A percentile compares a stretch with the other conserved stretches of the same genome.
phyloP scores from a whole-genome alignment of 345 rosid species.

The Dimocarpus longan region DNA sequence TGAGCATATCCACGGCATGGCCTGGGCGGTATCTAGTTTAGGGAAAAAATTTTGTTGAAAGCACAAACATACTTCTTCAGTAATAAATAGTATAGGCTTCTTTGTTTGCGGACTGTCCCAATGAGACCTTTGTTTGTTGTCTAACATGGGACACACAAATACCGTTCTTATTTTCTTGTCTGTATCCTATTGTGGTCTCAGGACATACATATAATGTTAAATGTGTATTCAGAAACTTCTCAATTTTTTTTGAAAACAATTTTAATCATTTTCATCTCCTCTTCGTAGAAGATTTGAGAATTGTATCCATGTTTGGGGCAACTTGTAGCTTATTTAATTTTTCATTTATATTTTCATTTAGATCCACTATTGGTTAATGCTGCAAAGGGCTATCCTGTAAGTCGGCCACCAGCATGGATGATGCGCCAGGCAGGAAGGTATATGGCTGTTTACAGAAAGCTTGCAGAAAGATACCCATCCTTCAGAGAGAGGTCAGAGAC shows the following conservation, averaged over 20 bases:
- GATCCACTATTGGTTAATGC: slow-evolving; percentile 91
- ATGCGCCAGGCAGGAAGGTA: slow-evolving; percentile 99
- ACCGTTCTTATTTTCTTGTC: not conserved
- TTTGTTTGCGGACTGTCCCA: not conserved
- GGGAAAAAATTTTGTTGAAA: not conserved
- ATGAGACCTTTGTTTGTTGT: not conserved
- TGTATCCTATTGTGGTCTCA: not conserved
- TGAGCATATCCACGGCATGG: not conserved
- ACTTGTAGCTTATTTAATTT: not conserved
- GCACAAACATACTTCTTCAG: not conserved
- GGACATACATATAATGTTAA: not conserved
- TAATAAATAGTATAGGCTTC: not conserved
- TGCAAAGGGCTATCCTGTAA: slow-evolving; percentile 77
- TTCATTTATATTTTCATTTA: slow-evolving; percentile 32
- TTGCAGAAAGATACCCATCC: slow-evolving; percentile 89
- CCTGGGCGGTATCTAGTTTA: not conserved
- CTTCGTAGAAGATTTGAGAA: not conserved
- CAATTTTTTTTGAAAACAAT: not conserved
- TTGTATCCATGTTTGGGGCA: not conserved
- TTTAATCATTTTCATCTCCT: not conserved
- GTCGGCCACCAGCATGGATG: slow-evolving; percentile 98
- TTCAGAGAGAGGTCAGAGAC: slow-evolving; percentile 95
- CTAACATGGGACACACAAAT: not conserved
- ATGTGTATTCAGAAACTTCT: not conserved
- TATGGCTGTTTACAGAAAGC: slow-evolving; percentile 95